Conservation (phyloP, 2,329 filamentous ascomycete genomes). For the Mollisiaceae sp. region DNA sequence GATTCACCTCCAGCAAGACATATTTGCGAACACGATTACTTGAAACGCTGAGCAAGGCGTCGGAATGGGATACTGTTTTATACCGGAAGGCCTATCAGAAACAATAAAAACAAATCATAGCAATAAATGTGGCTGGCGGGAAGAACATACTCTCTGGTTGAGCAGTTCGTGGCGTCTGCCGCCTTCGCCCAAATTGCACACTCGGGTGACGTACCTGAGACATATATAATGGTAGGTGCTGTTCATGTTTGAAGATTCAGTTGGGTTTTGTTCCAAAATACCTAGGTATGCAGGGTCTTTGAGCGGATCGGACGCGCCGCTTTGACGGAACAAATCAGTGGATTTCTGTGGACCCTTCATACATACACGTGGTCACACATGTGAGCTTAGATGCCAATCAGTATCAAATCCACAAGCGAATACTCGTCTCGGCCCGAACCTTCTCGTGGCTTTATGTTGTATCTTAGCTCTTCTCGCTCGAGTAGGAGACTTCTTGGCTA, state of each 20-base stretch:
- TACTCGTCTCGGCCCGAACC: no score
- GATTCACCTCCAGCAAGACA: no score
- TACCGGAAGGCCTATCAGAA: not conserved
- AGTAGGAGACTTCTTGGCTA: no score
- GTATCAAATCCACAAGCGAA: no score
- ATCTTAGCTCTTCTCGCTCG: no score
- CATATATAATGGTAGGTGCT: not conserved
- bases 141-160: not conserved
- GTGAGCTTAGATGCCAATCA: no score
- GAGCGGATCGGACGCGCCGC: not conserved
- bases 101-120: not conserved
- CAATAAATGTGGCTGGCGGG: not conserved
- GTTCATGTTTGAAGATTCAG: not conserved
- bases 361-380: no score
- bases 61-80: not conserved
- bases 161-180: not conserved
- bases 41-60: not conserved
- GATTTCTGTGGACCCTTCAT: no score
- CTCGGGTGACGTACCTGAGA: not conserved
- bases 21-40: not conserved
- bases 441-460: no score
- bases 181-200: not conserved
- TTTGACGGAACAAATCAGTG: not conserved
- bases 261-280: not conserved
- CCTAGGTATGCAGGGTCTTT: not conserved